Base-by-base conservation (phyloP, 106 monocot genomes). In the Dioscorea zingiberensis region DNA sequence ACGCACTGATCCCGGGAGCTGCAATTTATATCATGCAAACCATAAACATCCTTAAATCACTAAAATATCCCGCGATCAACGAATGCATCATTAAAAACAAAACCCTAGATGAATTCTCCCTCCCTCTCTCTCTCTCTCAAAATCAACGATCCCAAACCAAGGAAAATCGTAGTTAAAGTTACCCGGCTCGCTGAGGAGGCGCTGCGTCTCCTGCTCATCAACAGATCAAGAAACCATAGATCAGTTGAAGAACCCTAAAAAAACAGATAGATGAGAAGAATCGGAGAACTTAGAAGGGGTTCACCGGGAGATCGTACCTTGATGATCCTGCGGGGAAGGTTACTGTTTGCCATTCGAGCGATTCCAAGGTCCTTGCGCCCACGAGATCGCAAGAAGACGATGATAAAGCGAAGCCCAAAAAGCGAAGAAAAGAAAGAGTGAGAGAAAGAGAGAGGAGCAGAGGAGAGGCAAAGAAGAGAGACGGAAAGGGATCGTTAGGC, bases 1-100 rank as follows among this genome's bases (percentile, higher is more conserved):
- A 81, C 13, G 81, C 81, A 47, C 81, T 81, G 55, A 81, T 81
- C 2, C 81, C 81, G 18, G 81, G 81, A 6, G 81, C 81, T 81
- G 67, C 22, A 62, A 51, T 22, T 14, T 47, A 58, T 7, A 64
- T 13, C 44, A 14, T 25, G 59, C 26, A 53, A 47, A 11, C 26
- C 47, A 74, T 25, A 46, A 38, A 38, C 38, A 44, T 17, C 13
- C n/a, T 22, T 23, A 23, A 57, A 22, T 24, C 21, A 22, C 8
- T 9, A 25, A 58, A 2, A 9, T 21, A 8, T 38, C 38, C 38
- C 6, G 38, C 38, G 10, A 38, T 38, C 38, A 0, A 38, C n/a
- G 38, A 38, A 38, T 10, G 38, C 38, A 38, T 38, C 38, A 38
- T 8, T 10, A 38, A 38, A 38, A 6, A 38, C 38, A 38, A 38